Evolutionary conservation across 805 yeast genomes (phyloP), one percentile per base, ranked within the genome.

Genomic region (Myxozyma vanderwaltii): DNA sequence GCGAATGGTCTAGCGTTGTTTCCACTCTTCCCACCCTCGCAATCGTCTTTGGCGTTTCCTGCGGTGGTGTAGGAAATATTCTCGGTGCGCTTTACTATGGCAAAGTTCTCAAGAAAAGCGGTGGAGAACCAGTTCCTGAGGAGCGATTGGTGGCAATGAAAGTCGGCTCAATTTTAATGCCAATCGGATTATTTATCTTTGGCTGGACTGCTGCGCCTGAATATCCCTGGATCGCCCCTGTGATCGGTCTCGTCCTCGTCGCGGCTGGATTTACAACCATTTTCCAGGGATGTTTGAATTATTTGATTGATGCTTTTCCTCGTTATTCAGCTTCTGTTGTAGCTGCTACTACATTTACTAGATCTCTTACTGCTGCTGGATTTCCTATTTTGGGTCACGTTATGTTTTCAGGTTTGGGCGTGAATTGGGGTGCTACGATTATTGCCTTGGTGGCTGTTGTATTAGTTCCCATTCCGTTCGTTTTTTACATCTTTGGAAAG

Each of bases 291-390:
- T 78, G 82, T 60, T 71, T 84, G 51, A 83, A 81, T 70, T 85
- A 85, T 67, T 73, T 85, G 60, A 82, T 85, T 51, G 88, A 85
- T 69, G 76, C 86, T 47, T 84, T 82, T 67, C 76, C 82, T 36
- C 71, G 76, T 46, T 80, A 77, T 63, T 82, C 87, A 7, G 88
- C 88, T 1, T 81, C 86, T 13, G 86, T 86, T 1, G 75, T 84
- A 56, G 87, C 89, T 2, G 87, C 84, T 4, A 83, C 83, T 63
- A 82, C 88, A 0, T 80, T 84, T 57, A 69, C 81, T 51, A 76
- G 88, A 69, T 82, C 87, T 0, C 71, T 79, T 4, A 79, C 83
- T 70, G 89, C 83, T 31, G 86, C 83, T 33, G 80, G 77, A 1
- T 84, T 85, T 76, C 88, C 89, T 21, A 71, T 84, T 48, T 83